These are phyloP conservation scores for Pugionium cornutum DNA, from an alignment of 345 rosid genomes.

Conservation along the genomic window DNA sequence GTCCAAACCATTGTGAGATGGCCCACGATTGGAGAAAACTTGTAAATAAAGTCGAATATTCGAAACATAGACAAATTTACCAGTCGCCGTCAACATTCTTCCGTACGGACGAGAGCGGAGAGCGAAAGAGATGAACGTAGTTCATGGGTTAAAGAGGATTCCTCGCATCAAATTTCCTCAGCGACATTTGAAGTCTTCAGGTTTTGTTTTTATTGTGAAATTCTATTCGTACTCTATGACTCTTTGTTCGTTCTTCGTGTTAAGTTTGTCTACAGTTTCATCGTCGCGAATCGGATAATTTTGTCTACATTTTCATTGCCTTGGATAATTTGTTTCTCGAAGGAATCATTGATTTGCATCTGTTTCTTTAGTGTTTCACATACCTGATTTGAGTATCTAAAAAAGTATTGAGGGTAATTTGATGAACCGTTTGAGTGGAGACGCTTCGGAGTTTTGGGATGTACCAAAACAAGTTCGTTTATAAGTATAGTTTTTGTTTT, in stretches of 20 bases:
- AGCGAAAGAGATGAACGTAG: slow-evolving; percentile 54
- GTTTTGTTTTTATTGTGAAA: slow-evolving; percentile 26
- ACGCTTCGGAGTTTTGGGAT: not conserved
- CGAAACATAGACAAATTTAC: slow-evolving; percentile 4
- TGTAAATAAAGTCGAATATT: slow-evolving; percentile 14
- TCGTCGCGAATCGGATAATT: not conserved
- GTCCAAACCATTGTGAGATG: not conserved
- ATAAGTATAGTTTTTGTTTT: too few relatives aligned
- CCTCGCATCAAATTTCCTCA: slow-evolving; percentile 88
- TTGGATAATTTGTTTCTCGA: too few relatives aligned
- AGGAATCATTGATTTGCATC: slow-evolving; percentile 3
- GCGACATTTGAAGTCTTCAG: slow-evolving; percentile 56
- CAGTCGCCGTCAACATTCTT: slow-evolving; percentile 32
- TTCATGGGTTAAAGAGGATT: slow-evolving; percentile 73
- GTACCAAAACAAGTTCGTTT: not conserved
- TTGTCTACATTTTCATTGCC: too few relatives aligned
- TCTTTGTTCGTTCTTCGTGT: slow-evolving; percentile 25
- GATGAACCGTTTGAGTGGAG: not conserved
- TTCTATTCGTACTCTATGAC: not conserved
- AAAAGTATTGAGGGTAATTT: not conserved
- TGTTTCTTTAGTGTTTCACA: not conserved
- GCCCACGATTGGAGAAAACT: not conserved
- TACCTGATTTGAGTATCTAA: not conserved
- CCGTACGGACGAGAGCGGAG: slow-evolving; percentile 1
- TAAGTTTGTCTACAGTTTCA: slow-evolving; percentile 6